Conservation (phyloP, 1,139 yeast species). For the Maudiozyma humilis region DNA sequence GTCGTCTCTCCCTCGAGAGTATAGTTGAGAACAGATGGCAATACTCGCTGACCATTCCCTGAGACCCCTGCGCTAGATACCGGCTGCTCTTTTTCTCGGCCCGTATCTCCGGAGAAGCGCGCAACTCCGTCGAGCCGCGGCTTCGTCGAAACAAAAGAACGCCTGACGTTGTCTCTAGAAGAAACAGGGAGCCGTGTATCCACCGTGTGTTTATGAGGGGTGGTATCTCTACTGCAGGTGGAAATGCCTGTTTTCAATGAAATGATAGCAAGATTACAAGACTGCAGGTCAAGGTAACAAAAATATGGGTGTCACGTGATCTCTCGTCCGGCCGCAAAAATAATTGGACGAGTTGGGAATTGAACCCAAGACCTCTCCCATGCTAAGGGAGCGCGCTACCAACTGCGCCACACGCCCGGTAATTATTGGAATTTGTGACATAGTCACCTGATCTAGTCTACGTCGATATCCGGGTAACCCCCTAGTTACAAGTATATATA, state of each 20-base stretch:
- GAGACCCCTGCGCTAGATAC: not conserved
- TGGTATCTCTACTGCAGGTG: too few relatives aligned
- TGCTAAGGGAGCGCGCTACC: constrained; percentile 91
- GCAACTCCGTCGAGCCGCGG: too few relatives aligned
- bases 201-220: too few relatives aligned
- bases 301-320: too few relatives aligned
- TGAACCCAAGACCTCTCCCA: constrained; percentile 88
- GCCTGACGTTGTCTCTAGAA: too few relatives aligned
- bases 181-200: too few relatives aligned
- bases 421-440: not conserved
- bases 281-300: too few relatives aligned
- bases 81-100: not conserved
- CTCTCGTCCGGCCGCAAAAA: constrained; percentile 19
- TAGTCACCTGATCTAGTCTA: not conserved
- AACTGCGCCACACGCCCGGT: constrained; percentile 84
- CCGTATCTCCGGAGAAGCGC: not conserved
- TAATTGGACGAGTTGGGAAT: constrained; percentile 76
- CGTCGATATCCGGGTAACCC: too few relatives aligned
- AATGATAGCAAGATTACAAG: too few relatives aligned
- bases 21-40: not conserved
- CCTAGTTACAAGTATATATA: too few relatives aligned
- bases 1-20: not conserved
- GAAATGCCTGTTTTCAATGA: too few relatives aligned
- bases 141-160: too few relatives aligned
- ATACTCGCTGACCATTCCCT: not conserved